Conservation (phyloP, 768 basidiomycete species). For the Amanita rimosa region DNA sequence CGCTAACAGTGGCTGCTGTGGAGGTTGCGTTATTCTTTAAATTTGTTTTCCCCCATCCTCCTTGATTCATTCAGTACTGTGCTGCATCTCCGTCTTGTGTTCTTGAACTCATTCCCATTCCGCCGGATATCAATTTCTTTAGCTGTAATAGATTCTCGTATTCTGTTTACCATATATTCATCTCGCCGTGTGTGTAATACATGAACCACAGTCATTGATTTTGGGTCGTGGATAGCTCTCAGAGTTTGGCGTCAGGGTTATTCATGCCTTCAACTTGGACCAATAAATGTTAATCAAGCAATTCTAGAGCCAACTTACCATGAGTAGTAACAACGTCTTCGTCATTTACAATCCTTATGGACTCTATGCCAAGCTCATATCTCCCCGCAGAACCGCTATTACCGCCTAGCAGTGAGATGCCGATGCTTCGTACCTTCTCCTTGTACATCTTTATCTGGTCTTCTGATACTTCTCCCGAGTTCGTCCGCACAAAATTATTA, state of each 20-base stretch:
- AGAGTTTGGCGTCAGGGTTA: slow-evolving; percentile 1
- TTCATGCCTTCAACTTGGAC: neutral
- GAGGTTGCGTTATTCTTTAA: slow-evolving; percentile 52
- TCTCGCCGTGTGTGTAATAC: neutral
- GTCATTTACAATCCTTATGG: slow-evolving; percentile 72
- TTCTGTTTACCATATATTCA: neutral
- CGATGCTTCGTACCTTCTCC: slow-evolving; percentile 68
- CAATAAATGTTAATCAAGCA: neutral
- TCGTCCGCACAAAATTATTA: slow-evolving; percentile 61
- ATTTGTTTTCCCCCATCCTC: neutral
- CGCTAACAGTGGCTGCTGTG: slow-evolving; percentile 51
- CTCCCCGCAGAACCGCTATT: slow-evolving; percentile 63
- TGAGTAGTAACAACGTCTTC: slow-evolving; percentile 36
- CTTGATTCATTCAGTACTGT: slow-evolving; percentile 9
- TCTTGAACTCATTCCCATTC: neutral
- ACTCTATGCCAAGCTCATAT: slow-evolving; percentile 78
- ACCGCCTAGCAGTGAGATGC: slow-evolving; percentile 81
- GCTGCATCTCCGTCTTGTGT: slow-evolving; percentile 17
- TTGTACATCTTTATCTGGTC: slow-evolving; percentile 68
- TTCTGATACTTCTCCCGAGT: slow-evolving; percentile 57
- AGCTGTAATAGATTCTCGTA: slow-evolving; percentile 1
- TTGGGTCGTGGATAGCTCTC: too few species aligned
- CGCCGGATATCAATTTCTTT: neutral
- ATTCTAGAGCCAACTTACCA: neutral
- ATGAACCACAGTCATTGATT: too few species aligned